Evolutionary conservation across 2,329 filamentous ascomycete species (phyloP).

Genomic region (Penicillium sp.): DNA sequence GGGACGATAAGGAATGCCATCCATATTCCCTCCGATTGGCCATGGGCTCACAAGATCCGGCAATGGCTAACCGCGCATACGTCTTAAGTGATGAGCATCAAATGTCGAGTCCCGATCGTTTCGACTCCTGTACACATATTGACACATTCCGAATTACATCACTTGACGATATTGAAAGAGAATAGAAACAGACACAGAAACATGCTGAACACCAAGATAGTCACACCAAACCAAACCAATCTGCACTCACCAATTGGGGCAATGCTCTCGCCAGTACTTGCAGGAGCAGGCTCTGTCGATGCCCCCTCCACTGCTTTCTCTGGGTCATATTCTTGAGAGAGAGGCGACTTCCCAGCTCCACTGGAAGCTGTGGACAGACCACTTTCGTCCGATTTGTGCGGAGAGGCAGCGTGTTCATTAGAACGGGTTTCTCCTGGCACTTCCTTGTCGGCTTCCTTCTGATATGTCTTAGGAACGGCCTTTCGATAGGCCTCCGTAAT

Average conservation of each 20-base stretch:
- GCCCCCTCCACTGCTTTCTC: constrained; percentile 1
- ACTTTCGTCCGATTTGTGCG: too few species aligned
- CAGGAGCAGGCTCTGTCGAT: too few species aligned
- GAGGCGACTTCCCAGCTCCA: not conserved
- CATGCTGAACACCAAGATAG: constrained; percentile 21
- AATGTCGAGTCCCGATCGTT: too few species aligned
- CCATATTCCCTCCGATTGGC: not conserved
- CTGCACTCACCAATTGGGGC: constrained; percentile 23
- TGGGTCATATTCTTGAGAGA: not conserved
- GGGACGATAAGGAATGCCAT: constrained; percentile 14
- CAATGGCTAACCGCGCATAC: too few species aligned
- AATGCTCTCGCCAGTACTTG: not conserved
- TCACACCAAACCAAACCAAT: constrained; percentile 23
- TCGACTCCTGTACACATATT: constrained; percentile 1
- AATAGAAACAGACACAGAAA: constrained; percentile 27
- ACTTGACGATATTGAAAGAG: constrained; percentile 22
- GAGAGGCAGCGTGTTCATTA: not conserved
- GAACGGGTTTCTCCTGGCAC: too few species aligned
- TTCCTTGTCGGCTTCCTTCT: too few species aligned
- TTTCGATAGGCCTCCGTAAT: too few species aligned
- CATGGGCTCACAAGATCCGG: not conserved
- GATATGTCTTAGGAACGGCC: too few species aligned
- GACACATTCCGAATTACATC: constrained; percentile 19
- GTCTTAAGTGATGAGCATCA: too few species aligned
- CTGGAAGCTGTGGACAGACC: too few species aligned